Percentiles rank a stretch among this genome's conserved stretches.
These are phyloP conservation scores for Rhizopus sp. DNA, from an alignment of 371 early-diverging fungal genomes.

Conservation along the genomic window DNA sequence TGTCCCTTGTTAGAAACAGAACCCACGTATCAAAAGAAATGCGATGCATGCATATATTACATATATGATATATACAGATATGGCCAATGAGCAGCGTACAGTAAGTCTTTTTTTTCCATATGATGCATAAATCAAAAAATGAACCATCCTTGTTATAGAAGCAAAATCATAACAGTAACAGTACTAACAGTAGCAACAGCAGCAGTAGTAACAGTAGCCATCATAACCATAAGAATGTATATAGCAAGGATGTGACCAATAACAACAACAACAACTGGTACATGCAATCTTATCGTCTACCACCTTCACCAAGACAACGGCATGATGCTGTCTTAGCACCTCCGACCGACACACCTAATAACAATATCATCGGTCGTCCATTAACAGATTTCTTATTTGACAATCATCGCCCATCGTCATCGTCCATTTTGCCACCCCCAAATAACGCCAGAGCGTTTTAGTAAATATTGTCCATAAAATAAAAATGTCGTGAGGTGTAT, in stretches of 20 bases:
- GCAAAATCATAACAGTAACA: not conserved
- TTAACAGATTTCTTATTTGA: slow-evolving; percentile 36
- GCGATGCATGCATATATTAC: slow-evolving; percentile 62
- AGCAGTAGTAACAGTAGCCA: slow-evolving; percentile 1
- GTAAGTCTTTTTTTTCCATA: not conserved
- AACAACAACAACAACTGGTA: slow-evolving; percentile 18
- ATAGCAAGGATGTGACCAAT: not conserved
- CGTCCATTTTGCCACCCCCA: slow-evolving; percentile 1
- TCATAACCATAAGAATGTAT: slow-evolving; percentile 5
- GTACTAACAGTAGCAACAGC: slow-evolving; percentile 6
- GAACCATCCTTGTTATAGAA: not conserved
- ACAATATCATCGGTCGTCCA: slow-evolving; percentile 30
- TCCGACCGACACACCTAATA: slow-evolving; percentile 7
- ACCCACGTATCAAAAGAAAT: slow-evolving; percentile 58
- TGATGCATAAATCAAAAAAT: not conserved
- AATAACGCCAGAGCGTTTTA: not conserved
- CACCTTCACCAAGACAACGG: slow-evolving; percentile 19
- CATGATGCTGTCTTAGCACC: slow-evolving; percentile 8
- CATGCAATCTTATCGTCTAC: slow-evolving; percentile 18
- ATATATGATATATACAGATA: slow-evolving; percentile 60
- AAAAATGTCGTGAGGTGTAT: no score
- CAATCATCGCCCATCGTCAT: slow-evolving; percentile 3
- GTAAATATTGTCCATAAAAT: no score
- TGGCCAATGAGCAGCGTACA: slow-evolving; percentile 27
- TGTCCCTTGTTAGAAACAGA: slow-evolving; percentile 42